Conservation (phyloP, 148 eudicot genomes). For the Cornus controversa region DNA sequence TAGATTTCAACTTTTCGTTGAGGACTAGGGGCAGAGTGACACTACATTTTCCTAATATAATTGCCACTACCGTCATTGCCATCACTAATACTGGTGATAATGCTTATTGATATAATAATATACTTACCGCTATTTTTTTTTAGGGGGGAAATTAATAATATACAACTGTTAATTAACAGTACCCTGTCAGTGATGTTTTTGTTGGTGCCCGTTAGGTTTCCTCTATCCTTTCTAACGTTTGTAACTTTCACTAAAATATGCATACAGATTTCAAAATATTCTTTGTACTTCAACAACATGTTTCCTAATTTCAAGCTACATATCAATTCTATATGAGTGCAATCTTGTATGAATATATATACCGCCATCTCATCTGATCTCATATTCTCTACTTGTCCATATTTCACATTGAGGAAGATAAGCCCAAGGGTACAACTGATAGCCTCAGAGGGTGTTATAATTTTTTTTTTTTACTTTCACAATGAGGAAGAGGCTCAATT, state of each 20-base stretch:
- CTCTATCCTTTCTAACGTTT: slow-evolving; percentile 1
- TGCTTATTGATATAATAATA: slow-evolving; percentile 10
- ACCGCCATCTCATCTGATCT: background rate
- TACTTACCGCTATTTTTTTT: too few species aligned
- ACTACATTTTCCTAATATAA: background rate
- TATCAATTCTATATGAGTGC: background rate
- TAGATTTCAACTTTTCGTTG: background rate
- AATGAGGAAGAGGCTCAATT: too few species aligned
- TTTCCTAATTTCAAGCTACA: background rate
- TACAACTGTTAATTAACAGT: background rate
- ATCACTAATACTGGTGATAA: slow-evolving; percentile 13
- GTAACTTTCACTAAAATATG: slow-evolving; percentile 6
- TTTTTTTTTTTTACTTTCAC: too few species aligned
- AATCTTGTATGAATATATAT: background rate
- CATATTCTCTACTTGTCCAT: background rate
- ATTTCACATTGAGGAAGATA: background rate
- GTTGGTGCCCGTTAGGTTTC: slow-evolving; percentile 5
- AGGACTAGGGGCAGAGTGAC: background rate
- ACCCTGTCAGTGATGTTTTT: slow-evolving; percentile 10
- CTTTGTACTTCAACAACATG: background rate
- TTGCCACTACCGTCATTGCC: slow-evolving; percentile 1
- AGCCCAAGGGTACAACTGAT: background rate
- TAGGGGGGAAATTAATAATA: too few species aligned
- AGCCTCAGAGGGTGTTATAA: too few species aligned
- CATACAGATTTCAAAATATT: background rate